These are phyloP conservation scores for Coemansia sp. DNA, from an alignment of 192 early-diverging fungal genomes.

Conservation along the genomic window DNA sequence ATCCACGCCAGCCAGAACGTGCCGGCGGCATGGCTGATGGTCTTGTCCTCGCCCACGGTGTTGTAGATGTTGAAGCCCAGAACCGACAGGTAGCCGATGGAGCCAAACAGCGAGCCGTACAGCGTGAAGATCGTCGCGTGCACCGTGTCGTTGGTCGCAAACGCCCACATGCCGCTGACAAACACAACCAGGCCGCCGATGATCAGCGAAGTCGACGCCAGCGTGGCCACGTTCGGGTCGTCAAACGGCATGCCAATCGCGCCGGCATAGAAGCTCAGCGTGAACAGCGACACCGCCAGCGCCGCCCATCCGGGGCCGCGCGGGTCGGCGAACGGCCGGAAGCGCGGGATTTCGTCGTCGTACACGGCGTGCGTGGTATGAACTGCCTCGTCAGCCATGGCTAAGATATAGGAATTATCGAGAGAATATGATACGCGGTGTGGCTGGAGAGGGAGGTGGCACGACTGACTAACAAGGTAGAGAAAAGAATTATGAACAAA, in stretches of 20 bases:
- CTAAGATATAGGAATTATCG: not conserved
- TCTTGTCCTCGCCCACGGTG: conserved; percentile 52
- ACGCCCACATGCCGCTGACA: conserved; percentile 65
- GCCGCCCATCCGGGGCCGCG: conserved; percentile 50
- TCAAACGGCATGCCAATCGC: conserved; percentile 52
- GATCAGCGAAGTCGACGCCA: conserved; percentile 45
- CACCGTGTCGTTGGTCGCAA: conserved; percentile 75
- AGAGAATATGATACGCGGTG: too few species aligned
- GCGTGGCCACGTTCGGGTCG: conserved; percentile 44
- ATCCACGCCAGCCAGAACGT: conserved; percentile 68
- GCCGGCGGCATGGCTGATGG: conserved; percentile 55
- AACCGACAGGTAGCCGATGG: conserved; percentile 51
- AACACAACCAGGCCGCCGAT: conserved; percentile 51
- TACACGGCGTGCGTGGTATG: conserved; percentile 5
- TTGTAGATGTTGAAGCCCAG: conserved; percentile 56
- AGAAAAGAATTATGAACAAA: too few species aligned
- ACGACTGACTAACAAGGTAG: too few species aligned
- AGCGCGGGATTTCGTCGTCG: conserved; percentile 22
- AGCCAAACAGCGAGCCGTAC: conserved; percentile 66
- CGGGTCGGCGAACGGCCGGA: conserved; percentile 50
- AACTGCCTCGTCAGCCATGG: conserved; percentile 32
- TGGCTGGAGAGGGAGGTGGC: not conserved
- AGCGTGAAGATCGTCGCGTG: conserved; percentile 76
- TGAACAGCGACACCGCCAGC: conserved; percentile 46
- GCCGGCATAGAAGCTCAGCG: conserved; percentile 49